Base-by-base conservation (phyloP, 805 yeast species). In the Phaffomyces thermotolerans region DNA sequence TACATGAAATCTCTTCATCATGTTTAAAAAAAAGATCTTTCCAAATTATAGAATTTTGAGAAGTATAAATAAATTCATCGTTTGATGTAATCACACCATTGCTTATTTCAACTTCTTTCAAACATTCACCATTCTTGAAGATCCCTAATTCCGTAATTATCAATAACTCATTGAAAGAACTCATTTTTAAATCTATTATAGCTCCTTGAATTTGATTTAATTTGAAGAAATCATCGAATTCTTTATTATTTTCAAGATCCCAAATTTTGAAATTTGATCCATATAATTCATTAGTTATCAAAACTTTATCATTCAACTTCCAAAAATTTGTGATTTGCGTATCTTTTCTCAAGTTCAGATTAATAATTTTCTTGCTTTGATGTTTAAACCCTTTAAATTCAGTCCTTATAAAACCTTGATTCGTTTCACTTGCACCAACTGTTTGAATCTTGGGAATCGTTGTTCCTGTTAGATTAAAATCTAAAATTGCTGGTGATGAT, bases 391-490 rank as follows among this genome's bases (percentile, higher is more conserved):
- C 60, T 36, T 45, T 45, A 40, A 44, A 55, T 34, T 51, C 53
- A 0, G 62, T 56, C 17, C 48, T 41, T 0, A 57, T 48, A 2
- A 53, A 23, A 1, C 62, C 62, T 15, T 47, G 46, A 8, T 38
- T 23, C 33, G 51, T 36, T 3, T 46, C 46, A 12, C 39, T 30
- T 1, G 60, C 62, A 7, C 62, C 62, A 22, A 52, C 44, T 2
- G 45, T 41, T 38, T 56, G 60, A 6, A 57, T 13, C 31, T 57
- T 57, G 3, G 58, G 58, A 4, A 47, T 18, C 4, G 27, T 24
- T 1, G 52, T 38, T 0, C 58, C 58, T 2, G 54, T 39, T 8
- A 56, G 38, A 24, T 53, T 52, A 27, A 57, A 42, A 32, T 57
- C 62, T 29, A 56, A 32, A 3, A 56, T 42, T 4, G 62, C 53